Conservation (phyloP, 2,329 filamentous ascomycete genomes). For the Cordyceps militaris region DNA sequence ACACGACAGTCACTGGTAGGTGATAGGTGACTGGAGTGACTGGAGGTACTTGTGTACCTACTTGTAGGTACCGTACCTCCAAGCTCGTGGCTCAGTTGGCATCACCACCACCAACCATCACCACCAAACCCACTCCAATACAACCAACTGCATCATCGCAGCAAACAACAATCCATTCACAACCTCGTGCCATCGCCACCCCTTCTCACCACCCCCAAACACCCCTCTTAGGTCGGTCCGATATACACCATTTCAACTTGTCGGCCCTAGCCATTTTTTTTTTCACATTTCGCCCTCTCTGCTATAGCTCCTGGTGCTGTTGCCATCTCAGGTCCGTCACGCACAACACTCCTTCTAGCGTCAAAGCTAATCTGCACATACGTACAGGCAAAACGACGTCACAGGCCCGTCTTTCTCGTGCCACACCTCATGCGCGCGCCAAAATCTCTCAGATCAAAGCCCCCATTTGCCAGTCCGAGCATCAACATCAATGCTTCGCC, state of each 20-base stretch:
- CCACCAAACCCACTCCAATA: background rate
- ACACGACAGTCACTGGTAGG: background rate
- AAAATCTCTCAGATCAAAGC: background rate
- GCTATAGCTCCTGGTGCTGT: no score
- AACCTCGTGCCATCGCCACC: background rate
- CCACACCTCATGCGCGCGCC: background rate
- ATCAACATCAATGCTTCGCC: background rate
- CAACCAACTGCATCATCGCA: background rate
- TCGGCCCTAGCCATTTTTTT: background rate
- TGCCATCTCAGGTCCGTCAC: background rate
- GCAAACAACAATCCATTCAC: background rate
- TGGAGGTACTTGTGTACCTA: no score
- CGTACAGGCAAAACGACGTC: conserved; percentile 6
- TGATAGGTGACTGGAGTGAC: background rate
- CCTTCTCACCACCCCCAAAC: background rate
- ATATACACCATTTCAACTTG: background rate
- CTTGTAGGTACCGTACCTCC: no score
- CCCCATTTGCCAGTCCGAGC: background rate
- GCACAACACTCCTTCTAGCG: conserved; percentile 1
- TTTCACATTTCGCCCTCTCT: background rate
- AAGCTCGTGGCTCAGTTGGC: no score
- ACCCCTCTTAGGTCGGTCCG: background rate
- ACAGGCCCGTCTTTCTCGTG: background rate
- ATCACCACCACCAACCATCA: background rate
- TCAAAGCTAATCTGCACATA: conserved; percentile 10